These are phyloP conservation scores for Scheffersomyces parashehatae DNA, from an alignment of 1,139 yeast genomes.

Conservation along the genomic window DNA sequence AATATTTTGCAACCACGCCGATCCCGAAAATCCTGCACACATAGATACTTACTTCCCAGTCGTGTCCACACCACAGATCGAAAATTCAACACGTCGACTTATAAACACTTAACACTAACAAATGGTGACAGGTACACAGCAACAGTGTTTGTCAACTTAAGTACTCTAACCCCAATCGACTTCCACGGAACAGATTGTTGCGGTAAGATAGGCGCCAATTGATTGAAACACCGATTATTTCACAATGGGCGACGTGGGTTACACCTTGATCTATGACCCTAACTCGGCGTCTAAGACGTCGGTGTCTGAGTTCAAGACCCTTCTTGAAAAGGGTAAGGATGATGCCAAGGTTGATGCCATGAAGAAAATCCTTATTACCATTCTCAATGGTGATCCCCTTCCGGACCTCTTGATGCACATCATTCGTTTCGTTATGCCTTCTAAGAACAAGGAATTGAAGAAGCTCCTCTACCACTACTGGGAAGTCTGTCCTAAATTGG, in stretches of 20 bases:
- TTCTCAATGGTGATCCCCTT: slow-evolving; percentile 91
- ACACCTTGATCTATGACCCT: slow-evolving; percentile 77
- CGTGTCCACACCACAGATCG: neutral
- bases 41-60: too few relatives aligned
- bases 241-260: slow-evolving; percentile 54
- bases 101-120: too few relatives aligned
- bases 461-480: slow-evolving; percentile 92
- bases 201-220: too few relatives aligned
- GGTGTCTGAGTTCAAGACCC: slow-evolving; percentile 71
- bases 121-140: too few relatives aligned
- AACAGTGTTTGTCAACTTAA: too few relatives aligned
- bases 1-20: too few relatives aligned
- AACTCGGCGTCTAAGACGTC: slow-evolving; percentile 71
- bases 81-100: slow-evolving; percentile 8
- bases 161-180: too few relatives aligned
- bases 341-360: slow-evolving; percentile 85
- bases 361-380: slow-evolving; percentile 82
- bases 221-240: too few relatives aligned
- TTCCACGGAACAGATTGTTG: too few relatives aligned
- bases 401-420: slow-evolving; percentile 97
- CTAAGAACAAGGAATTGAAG: slow-evolving; percentile 85
- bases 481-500: slow-evolving; percentile 96
- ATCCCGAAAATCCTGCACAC: too few relatives aligned
- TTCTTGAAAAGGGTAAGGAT: slow-evolving; percentile 88
- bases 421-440: slow-evolving; percentile 96